A percentile compares a stretch with the other conserved stretches of the same genome.
phyloP scores from a whole-genome alignment of 768 basidiomycete species.

The Cyclocybe aegerita region DNA sequence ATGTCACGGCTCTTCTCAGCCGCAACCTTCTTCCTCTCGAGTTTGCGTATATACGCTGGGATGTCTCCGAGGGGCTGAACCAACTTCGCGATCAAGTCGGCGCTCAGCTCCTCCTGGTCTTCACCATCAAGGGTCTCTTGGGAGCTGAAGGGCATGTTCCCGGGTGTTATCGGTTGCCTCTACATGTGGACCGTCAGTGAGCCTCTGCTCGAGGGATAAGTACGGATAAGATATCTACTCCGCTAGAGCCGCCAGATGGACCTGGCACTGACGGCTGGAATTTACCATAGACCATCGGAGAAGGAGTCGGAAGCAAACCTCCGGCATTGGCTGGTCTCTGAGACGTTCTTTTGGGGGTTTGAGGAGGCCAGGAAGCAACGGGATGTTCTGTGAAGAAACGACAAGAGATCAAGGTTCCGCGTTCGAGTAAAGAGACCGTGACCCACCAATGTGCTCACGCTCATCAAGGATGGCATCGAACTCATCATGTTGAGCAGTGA shows the following conservation, averaged over 20 bases:
- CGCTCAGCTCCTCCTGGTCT: conserved; percentile 7
- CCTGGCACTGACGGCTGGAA: too few species aligned
- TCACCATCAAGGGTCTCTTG: not conserved
- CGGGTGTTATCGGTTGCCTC: not conserved
- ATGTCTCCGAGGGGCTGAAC: conserved; percentile 6
- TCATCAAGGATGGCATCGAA: too few species aligned
- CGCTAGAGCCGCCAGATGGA: too few species aligned
- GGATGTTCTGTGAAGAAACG: not conserved
- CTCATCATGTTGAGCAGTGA: not conserved
- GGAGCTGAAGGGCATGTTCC: conserved; percentile 1
- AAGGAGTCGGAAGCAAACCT: not conserved
- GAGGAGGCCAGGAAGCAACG: not conserved
- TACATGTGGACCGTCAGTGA: not conserved
- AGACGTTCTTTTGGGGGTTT: not conserved
- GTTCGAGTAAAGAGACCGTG: too few species aligned
- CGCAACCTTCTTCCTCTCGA: conserved; percentile 19
- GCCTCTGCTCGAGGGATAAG: too few species aligned
- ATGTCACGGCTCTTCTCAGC: conserved; percentile 18
- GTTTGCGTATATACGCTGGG: conserved; percentile 19
- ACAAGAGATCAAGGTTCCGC: not conserved
- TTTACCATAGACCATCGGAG: not conserved
- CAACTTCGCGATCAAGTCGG: conserved; percentile 11
- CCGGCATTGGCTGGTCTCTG: not conserved
- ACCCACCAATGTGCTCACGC: too few species aligned
- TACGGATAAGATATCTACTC: too few species aligned